Percentiles rank a stretch among this genome's conserved stretches.
These are phyloP conservation scores for Tolypocladium endophyticum DNA, from an alignment of 2,329 filamentous ascomycete genomes.

Conservation along the genomic window DNA sequence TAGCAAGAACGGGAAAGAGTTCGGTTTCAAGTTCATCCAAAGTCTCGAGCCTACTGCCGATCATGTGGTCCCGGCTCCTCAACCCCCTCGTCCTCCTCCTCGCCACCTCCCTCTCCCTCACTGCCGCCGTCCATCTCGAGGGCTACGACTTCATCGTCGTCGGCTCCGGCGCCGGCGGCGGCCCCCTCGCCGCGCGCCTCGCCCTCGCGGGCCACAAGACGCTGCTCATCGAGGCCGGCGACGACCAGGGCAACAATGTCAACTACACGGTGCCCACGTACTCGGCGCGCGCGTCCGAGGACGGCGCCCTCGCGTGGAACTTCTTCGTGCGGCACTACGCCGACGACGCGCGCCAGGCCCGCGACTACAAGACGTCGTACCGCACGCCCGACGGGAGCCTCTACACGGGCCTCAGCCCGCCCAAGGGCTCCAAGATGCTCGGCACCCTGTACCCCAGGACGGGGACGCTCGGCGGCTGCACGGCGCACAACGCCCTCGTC, in stretches of 20 bases:
- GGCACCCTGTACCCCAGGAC: conserved; percentile 37
- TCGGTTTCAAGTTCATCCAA: not conserved
- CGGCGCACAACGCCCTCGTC: conserved; percentile 51
- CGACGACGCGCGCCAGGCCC: conserved; percentile 38
- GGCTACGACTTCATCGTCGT: conserved; percentile 49
- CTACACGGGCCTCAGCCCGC: conserved; percentile 32
- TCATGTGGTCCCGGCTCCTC: conserved; percentile 1
- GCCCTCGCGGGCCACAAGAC: conserved; percentile 48
- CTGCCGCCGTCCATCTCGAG: not conserved
- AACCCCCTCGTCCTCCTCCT: not conserved
- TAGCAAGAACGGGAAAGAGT: not conserved
- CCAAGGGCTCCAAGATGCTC: conserved; percentile 25
- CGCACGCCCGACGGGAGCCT: conserved; percentile 35
- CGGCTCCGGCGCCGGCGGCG: conserved; percentile 50
- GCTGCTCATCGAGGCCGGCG: conserved; percentile 51
- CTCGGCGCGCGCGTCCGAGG: conserved; percentile 33
- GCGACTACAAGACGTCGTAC: conserved; percentile 50
- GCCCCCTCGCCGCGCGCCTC: conserved; percentile 46
- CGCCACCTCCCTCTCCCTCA: conserved; percentile 15
- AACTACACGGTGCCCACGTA: conserved; percentile 43
- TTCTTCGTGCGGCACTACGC: conserved; percentile 54
- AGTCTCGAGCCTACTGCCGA: not conserved
- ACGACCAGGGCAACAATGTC: conserved; percentile 38
- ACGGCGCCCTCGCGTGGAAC: conserved; percentile 47
- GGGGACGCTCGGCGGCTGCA: conserved; percentile 37